These are phyloP conservation scores for Phanerochaete carnosa DNA, from an alignment of 768 basidiomycete genomes.

Conservation along the genomic window DNA sequence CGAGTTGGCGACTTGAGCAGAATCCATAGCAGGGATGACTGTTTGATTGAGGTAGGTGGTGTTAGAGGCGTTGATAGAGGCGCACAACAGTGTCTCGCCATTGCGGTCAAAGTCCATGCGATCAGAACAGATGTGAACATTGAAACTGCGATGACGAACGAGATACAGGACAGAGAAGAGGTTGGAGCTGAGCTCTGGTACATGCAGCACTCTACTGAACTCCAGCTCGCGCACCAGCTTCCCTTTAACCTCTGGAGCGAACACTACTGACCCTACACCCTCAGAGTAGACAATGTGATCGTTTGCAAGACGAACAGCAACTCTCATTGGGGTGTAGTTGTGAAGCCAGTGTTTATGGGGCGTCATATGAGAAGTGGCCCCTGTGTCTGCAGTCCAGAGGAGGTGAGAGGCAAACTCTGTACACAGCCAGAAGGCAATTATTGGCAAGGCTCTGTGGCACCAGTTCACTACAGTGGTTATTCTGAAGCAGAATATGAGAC, in stretches of 20 bases:
- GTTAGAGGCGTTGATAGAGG: neutral
- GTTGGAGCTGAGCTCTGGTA: conserved; percentile 20
- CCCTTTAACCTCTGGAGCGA: conserved; percentile 15
- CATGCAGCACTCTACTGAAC: conserved; percentile 21
- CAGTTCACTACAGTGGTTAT: too few relatives aligned
- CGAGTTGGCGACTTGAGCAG: neutral
- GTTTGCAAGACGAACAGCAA: conserved; percentile 23
- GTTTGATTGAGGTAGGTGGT: conserved; percentile 12
- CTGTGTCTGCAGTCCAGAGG: conserved; percentile 30
- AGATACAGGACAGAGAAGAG: conserved; percentile 8
- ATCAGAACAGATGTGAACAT: conserved; percentile 6
- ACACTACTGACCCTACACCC: conserved; percentile 25
- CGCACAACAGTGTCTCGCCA: conserved; percentile 4
- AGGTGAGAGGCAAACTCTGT: neutral
- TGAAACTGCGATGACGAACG: conserved; percentile 4
- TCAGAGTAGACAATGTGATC: conserved; percentile 18
- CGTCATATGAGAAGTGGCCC: conserved; percentile 33
- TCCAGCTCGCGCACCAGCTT: neutral
- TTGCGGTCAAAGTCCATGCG: conserved; percentile 14
- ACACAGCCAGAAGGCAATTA: too few relatives aligned
- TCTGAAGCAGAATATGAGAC: too few relatives aligned
- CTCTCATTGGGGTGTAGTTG: conserved; percentile 7
- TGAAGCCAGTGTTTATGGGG: conserved; percentile 28
- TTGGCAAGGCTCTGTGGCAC: too few relatives aligned
- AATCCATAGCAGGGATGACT: conserved; percentile 16